Conservation (phyloP, 441 rosid species). For the Erodium texanum region DNA sequence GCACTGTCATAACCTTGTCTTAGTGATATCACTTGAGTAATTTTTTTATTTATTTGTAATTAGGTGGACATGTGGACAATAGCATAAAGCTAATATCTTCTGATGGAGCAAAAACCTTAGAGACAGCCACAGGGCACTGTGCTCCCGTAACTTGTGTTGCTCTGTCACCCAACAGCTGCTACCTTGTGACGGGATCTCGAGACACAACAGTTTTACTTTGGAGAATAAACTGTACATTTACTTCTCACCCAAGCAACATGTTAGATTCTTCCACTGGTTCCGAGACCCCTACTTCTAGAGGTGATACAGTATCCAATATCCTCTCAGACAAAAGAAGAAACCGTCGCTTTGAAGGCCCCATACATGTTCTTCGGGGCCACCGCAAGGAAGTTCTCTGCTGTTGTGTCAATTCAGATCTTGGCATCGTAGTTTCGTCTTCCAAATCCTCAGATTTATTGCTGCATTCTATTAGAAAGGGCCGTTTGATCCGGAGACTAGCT, state of each 20-base stretch:
- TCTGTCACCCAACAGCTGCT: conserved; percentile 73
- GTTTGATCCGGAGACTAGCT: conserved; percentile 69
- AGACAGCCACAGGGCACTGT: conserved; percentile 82
- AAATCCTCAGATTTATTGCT: conserved; percentile 57
- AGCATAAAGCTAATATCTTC: conserved; percentile 78
- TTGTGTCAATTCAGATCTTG: conserved; percentile 82
- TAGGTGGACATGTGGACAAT: conserved; percentile 95
- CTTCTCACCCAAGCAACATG: conserved; percentile 43
- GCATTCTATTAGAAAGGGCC: conserved; percentile 82
- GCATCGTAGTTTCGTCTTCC: conserved; percentile 74
- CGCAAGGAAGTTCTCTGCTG: conserved; percentile 60
- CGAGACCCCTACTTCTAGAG: conserved; percentile 36
- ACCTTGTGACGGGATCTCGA: conserved; percentile 88
- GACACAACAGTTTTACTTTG: conserved; percentile 81
- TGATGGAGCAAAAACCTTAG: conserved; percentile 87
- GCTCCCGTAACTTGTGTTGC: conserved; percentile 98
- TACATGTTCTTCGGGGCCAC: conserved; percentile 91
- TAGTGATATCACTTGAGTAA: too few relatives aligned
- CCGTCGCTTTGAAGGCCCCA: conserved; percentile 74
- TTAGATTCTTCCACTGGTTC: conserved; percentile 46
- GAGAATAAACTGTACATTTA: conserved; percentile 61
- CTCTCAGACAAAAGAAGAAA: conserved; percentile 57
- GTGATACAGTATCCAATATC: conserved; percentile 36
- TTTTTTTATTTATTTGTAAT: conserved; percentile 16
- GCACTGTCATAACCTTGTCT: too few relatives aligned